phyloP scores from a whole-genome alignment of 305 asterid genomes.

The Ilex paraguariensis region DNA sequence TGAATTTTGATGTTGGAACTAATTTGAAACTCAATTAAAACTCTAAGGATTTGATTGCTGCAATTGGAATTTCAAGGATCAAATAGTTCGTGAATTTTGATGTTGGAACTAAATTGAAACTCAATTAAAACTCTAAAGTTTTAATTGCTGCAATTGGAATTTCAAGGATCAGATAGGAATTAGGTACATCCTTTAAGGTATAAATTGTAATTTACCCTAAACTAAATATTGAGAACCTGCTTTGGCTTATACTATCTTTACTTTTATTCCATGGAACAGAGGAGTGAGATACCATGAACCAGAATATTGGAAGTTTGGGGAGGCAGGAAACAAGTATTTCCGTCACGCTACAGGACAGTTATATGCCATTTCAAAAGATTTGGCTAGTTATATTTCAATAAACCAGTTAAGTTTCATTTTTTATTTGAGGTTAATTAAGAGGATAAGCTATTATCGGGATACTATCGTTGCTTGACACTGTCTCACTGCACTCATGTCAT shows the following conservation, averaged over 20 bases:
- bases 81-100: too few species aligned
- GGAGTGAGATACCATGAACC: slow-evolving; percentile 53
- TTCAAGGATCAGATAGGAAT: neutral
- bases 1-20: neutral
- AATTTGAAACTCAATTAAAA: neutral
- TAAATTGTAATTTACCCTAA: neutral
- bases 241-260: slow-evolving; percentile 6
- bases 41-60: neutral
- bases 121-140: neutral
- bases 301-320: slow-evolving; percentile 56
- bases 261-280: slow-evolving; percentile 14
- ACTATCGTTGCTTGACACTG: too few species aligned
- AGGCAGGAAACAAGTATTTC: slow-evolving; percentile 42
- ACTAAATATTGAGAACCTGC: slow-evolving; percentile 1
- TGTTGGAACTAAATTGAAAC: neutral
- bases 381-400: slow-evolving; percentile 41
- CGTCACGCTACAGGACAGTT: slow-evolving; percentile 54
- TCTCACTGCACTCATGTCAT: too few species aligned
- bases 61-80: neutral
- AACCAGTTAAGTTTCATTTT: slow-evolving; percentile 28
- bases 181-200: too few species aligned
- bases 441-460: neutral
- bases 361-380: slow-evolving; percentile 45
- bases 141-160: neutral
- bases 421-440: neutral